Conservation (phyloP, 2,329 filamentous ascomycete genomes). For the Zymoseptoria crescenta region DNA sequence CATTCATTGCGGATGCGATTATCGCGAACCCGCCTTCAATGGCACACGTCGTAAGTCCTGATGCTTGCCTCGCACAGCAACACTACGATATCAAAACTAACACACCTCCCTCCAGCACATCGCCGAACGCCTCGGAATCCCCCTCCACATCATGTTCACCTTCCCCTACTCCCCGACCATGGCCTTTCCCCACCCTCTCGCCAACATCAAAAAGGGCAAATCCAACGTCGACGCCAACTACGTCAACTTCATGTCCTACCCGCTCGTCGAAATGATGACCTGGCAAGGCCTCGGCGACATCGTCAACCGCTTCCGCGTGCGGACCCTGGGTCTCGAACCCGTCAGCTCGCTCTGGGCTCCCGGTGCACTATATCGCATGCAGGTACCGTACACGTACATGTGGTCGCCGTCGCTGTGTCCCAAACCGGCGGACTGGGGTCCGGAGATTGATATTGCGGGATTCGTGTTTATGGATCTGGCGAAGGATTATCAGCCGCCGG, state of each 20-base stretch:
- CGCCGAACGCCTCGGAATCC: conserved; percentile 68
- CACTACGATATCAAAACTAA: background rate
- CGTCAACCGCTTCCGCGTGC: conserved; percentile 64
- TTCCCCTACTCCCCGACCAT: conserved; percentile 71
- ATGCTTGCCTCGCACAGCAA: background rate
- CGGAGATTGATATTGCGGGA: conserved; percentile 29
- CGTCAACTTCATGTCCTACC: conserved; percentile 74
- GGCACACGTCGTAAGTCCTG: conserved; percentile 50
- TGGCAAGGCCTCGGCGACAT: conserved; percentile 62
- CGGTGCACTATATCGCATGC: conserved; percentile 61
- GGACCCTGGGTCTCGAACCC: conserved; percentile 62
- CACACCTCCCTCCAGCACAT: conserved; percentile 45
- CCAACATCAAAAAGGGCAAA: conserved; percentile 56
- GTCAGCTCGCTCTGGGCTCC: conserved; percentile 72
- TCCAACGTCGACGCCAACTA: conserved; percentile 65
- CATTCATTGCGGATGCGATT: conserved; percentile 68
- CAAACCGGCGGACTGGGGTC: conserved; percentile 40
- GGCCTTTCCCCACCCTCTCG: conserved; percentile 68
- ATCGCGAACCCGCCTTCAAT: conserved; percentile 78
- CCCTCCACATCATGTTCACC: conserved; percentile 50
- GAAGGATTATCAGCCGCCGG: conserved; percentile 27
- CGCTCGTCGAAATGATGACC: conserved; percentile 68
- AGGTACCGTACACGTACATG: conserved; percentile 68
- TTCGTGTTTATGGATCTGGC: conserved; percentile 32
- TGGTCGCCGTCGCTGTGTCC: conserved; percentile 27